Conservation (phyloP, 352 stramenopile species). For the Peronospora belbahrii region DNA sequence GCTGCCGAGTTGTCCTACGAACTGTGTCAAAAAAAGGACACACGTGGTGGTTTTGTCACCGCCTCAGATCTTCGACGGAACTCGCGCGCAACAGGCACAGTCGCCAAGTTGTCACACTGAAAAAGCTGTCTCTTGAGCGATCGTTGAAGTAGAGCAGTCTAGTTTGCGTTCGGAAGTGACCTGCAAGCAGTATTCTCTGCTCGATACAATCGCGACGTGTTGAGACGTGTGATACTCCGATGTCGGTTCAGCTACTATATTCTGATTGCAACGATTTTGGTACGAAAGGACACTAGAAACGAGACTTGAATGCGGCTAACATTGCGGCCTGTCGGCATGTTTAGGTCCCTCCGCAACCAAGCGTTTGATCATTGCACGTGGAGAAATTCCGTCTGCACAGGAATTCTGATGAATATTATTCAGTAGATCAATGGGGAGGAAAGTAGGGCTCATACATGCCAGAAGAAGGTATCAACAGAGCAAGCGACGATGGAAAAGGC, state of each 20-base stretch:
- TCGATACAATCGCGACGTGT: conserved; percentile 3
- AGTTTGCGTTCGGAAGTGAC: conserved; percentile 13
- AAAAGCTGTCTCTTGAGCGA: conserved; percentile 6
- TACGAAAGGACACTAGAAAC: conserved; percentile 18
- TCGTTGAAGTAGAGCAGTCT: conserved; percentile 5
- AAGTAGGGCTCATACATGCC: no score
- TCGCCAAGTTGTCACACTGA: conserved; percentile 18
- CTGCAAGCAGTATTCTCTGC: background rate
- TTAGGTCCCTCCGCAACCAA: conserved; percentile 1
- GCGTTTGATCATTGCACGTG: background rate
- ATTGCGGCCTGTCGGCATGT: conserved; percentile 9
- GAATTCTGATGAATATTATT: no score
- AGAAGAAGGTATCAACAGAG: no score
- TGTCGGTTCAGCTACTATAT: background rate
- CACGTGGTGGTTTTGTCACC: conserved; percentile 21
- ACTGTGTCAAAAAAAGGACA: conserved; percentile 27
- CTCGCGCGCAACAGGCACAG: conserved; percentile 11
- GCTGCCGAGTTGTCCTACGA: conserved; percentile 20
- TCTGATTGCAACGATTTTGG: conserved; percentile 6
- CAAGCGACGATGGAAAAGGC: no score
- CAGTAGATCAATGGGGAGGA: no score
- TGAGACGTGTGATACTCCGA: conserved; percentile 9
- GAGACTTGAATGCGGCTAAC: conserved; percentile 7
- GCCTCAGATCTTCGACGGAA: conserved; percentile 23
- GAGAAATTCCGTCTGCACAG: background rate